Evolutionary conservation across 1,139 yeast species (phyloP), one percentile per base, ranked within the genome.

Genomic region (Candida sp.): DNA sequence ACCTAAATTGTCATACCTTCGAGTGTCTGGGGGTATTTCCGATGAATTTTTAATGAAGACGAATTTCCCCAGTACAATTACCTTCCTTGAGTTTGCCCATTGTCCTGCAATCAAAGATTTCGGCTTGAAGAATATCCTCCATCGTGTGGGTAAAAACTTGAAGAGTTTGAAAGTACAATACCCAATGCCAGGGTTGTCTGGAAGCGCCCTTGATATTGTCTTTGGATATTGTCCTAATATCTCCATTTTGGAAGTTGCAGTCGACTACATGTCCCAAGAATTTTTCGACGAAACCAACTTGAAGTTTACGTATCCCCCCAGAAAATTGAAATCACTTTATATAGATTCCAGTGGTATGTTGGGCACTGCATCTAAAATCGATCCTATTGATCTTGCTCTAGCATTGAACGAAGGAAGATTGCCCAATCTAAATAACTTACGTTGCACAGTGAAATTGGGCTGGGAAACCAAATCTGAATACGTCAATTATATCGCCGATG

Each of bases 21-120:
- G 95, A 44, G 70, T 93, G 4, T 84, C 96, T 34, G 99, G 99
- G 1, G 97, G 97, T 5, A 82, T 93, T 5, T 79, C 95, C 2
- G 88, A 90, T 57, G 87, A 81, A 34, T 91, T 93, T 60, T 69
- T 93, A 22, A 65, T 73, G 35, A 75, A 74, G 29, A 81, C 95
- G 1, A 59, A 66, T 8, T 83, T 93, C 58, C 98, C 99, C 0
- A 44, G 57, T 3, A 79, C 91, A 1, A 83, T 93, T 37, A 79
- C 80, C 3, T 78, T 79, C 27, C 65, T 93, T 41, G 91, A 89
- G 49, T 76, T 93, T 56, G 86, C 96, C 0, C 96, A 89, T 61
- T 93, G 98, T 63, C 97, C 98, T 0, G 71, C 78, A 42, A 71
- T 93, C 27, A 77, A 63, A 33, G 85, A 82, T 43, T 67, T 73